Base-by-base conservation (phyloP, 2,329 filamentous ascomycete species). In the Fusarium sp. region DNA sequence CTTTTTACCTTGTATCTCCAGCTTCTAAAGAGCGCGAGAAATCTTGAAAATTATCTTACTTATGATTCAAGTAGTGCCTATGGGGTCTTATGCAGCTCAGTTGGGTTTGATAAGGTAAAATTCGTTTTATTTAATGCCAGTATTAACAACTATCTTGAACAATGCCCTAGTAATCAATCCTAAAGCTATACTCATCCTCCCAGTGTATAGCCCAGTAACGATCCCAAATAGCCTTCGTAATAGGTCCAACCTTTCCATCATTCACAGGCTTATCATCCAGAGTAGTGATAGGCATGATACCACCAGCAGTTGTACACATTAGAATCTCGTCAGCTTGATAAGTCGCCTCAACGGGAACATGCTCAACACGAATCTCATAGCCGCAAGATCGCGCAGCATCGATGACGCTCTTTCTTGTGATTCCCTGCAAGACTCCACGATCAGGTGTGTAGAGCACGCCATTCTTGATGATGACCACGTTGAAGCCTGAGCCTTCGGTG, bases 231-330 rank as follows among this genome's bases (percentile, higher is more conserved):
- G 75, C 80, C 77, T 79, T 82, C 1, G 87, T 87, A 18, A 88
- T 76, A 3, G 83, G 80, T 0, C 87, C 86, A 32, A 87, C 62
- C 72, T 83, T 81, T 2, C 85, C 86, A 61, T 79, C 79, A 5
- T 80, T 81, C 0, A 88, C 78, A 0, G 81, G 79, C 58, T 81
- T 71, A 0, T 82, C 85, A 73, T 88, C 87, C 6, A 88, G 77
- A 1, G 60, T 67, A 0, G 85, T 87, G 32, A 88, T 87, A 1
- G 86, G 86, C 86, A 88, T 88, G 24, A 88, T 82, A 0, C 87
- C 87, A 3, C 87, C 87, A 0, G 87, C 86, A 20, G 87, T 88
- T 0, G 86, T 88, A 67, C 82, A 87, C 85, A 87, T 87, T 36
- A 88, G 84, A 9, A 87, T 81, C 78, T 88, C 87, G 63, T 88